phyloP scores from a whole-genome alignment of 768 basidiomycete genomes.

The Pleurotus tuber-regium region DNA sequence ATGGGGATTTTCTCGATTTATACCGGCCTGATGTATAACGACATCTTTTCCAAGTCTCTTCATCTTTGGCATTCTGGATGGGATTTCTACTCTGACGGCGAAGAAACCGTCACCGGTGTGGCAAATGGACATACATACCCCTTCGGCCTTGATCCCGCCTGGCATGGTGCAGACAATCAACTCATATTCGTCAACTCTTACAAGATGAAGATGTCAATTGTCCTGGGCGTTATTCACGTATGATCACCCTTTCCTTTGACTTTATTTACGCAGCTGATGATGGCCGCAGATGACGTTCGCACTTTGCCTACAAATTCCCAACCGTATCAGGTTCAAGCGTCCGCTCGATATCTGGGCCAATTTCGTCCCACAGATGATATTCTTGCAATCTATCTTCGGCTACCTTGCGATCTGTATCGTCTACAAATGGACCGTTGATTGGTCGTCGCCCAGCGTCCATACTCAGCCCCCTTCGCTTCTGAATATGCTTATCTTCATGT shows the following conservation, averaged over 20 bases:
- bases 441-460: constrained; percentile 53
- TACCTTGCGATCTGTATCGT: constrained; percentile 92
- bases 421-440: constrained; percentile 97
- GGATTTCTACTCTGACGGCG: constrained; percentile 58
- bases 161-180: constrained; percentile 91
- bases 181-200: constrained; percentile 97
- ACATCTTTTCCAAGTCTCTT: constrained; percentile 93
- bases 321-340: constrained; percentile 92
- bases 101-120: constrained; percentile 45
- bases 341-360: constrained; percentile 86
- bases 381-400: constrained; percentile 97
- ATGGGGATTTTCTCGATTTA: constrained; percentile 99
- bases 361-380: constrained; percentile 96
- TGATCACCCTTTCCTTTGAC: constrained; percentile 25
- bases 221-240: constrained; percentile 95
- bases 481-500: constrained; percentile 97
- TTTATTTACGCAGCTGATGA: constrained; percentile 8
- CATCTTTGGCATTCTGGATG: constrained; percentile 88
- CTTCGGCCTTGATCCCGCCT: constrained; percentile 91
- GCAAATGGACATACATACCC: constrained; percentile 77
- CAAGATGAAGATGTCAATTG: constrained; percentile 99
- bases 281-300: constrained; percentile 94
- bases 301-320: constrained; percentile 92
- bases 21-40: constrained; percentile 98
- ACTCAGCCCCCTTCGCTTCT: constrained; percentile 84